phyloP scores from a whole-genome alignment of 2,329 filamentous ascomycete species.

The Sclerotinia subarctica region DNA sequence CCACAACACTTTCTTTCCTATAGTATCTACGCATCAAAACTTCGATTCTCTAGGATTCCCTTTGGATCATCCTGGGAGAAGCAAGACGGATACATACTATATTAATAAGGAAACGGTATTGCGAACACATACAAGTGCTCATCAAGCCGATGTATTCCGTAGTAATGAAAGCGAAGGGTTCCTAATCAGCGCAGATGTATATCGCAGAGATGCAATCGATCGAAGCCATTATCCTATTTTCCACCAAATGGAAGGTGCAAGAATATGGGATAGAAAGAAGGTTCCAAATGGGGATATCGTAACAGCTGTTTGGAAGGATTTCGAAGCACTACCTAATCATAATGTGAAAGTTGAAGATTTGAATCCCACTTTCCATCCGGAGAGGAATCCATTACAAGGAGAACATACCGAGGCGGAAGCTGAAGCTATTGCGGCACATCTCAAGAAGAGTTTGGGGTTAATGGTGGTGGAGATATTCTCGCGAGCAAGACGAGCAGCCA shows the following conservation, averaged over 20 bases:
- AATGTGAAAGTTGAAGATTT: conserved; percentile 76
- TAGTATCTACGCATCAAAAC: conserved; percentile 82
- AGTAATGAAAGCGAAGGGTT: conserved; percentile 72
- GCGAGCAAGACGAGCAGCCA: conserved; percentile 65
- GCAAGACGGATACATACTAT: conserved; percentile 91
- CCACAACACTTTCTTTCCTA: conserved; percentile 75
- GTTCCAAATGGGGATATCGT: conserved; percentile 58
- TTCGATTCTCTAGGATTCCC: conserved; percentile 97
- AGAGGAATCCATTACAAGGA: conserved; percentile 79
- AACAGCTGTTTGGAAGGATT: conserved; percentile 64
- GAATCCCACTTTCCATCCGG: conserved; percentile 71
- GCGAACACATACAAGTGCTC: conserved; percentile 90
- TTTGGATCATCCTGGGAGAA: conserved; percentile 80
- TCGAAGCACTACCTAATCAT: conserved; percentile 70
- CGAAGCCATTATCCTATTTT: conserved; percentile 94
- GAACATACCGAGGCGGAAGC: conserved; percentile 73
- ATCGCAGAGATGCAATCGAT: conserved; percentile 91
- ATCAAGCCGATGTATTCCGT: conserved; percentile 80
- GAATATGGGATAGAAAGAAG: conserved; percentile 75
- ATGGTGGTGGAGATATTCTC: conserved; percentile 89
- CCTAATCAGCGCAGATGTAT: conserved; percentile 91
- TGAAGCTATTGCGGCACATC: conserved; percentile 76
- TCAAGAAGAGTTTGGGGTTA: conserved; percentile 84
- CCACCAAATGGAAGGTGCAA: conserved; percentile 96
- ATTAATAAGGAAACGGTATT: conserved; percentile 80